Base-by-base conservation (phyloP, 495 filamentous ascomycete species). In the Aspergillus olivimuriae region DNA sequence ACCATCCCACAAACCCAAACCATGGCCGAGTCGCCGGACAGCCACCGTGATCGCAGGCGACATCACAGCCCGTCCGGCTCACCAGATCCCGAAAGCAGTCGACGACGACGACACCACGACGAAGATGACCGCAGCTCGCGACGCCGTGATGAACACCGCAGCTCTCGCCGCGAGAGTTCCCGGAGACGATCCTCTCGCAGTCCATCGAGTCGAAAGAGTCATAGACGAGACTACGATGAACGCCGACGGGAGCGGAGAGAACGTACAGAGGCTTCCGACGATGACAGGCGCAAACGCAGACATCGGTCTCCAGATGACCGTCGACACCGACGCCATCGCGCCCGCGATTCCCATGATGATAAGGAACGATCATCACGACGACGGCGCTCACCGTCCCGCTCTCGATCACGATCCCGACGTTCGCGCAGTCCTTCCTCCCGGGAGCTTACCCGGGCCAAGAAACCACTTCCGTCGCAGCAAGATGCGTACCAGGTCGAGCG, bases 381-480 rank as follows among this genome's bases (percentile, higher is more conserved):
- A 45, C 52, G 51, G 14, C 58, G 64, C 23, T 55, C 55, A 39
- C 41, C 51, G 17, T 56, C 58, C 4, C 58, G 55, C 12, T 62
- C 65, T 18, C 62, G 58, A 23, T 65, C 72, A n/a, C 60, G 61
- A 2, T 28, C 37, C 12, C 50, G 56, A 44, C 55, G 32, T 34
- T 61, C 58, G 18, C 55, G 50, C 16, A 66, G 57, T 31, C 54
- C 54, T 7, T 50, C 52, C 9, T 47, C 62, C 28, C 51, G 47
- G 21, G 58, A 57, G 6, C 40, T 61, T 3, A 53, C 64, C 39
- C 73, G 70, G 36, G 60, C 61, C 1, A 61, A 60, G 46, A 78
- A 75, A 2, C 83, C 84, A 3, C 66, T 89, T 7, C 83, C 84
- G 15, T 86, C 84, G 0, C 84, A 89, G 56, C 61, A 66, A 46